phyloP scores from a whole-genome alignment of 331 rosid genomes.

The Acacia concinna region DNA sequence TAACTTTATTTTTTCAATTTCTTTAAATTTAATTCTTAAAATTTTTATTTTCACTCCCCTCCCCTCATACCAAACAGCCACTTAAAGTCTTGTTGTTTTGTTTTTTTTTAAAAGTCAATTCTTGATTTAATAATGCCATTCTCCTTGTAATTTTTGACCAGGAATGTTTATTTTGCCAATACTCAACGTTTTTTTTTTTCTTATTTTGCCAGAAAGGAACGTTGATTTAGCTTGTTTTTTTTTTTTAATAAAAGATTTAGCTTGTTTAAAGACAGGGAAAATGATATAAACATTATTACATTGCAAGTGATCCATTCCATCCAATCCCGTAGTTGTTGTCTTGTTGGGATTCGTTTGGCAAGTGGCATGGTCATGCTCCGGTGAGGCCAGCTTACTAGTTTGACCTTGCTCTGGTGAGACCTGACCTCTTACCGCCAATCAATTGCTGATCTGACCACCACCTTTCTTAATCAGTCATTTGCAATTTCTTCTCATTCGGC shows the following conservation, averaged over 20 bases:
- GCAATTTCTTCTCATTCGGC: neutral
- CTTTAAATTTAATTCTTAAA: too few species aligned
- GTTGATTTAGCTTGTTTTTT: too few species aligned
- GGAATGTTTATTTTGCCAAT: neutral
- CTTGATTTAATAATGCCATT: neutral
- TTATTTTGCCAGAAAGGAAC: too few species aligned
- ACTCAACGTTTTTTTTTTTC: too few species aligned
- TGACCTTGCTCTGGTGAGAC: neutral
- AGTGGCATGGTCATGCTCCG: neutral
- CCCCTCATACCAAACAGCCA: too few species aligned
- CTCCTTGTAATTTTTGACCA: neutral
- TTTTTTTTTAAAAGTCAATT: neutral
- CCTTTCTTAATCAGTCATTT: neutral
- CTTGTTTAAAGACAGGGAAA: neutral
- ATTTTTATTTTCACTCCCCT: too few species aligned
- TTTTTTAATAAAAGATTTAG: too few species aligned
- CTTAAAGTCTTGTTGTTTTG: neutral
- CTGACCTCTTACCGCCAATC: neutral
- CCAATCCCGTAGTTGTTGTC: neutral
- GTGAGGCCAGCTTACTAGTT: constrained; percentile 8
- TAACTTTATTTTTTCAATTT: too few species aligned
- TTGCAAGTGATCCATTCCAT: neutral
- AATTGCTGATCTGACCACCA: neutral
- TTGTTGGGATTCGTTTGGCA: neutral
- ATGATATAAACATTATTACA: neutral